phyloP scores from a whole-genome alignment of 2,329 filamentous ascomycete genomes.

The Emergomyces africanus region DNA sequence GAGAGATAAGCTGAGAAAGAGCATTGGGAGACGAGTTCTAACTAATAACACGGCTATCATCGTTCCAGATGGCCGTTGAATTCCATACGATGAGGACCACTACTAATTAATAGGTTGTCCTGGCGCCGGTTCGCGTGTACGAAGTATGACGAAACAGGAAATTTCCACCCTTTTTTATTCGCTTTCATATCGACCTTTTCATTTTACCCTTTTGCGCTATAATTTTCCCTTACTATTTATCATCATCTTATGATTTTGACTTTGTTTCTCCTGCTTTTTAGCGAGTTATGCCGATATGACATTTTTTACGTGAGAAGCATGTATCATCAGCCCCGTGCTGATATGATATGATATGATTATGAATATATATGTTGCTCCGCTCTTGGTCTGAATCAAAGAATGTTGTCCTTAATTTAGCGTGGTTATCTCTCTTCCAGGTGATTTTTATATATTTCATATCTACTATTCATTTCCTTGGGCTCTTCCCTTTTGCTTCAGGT shows the following conservation, averaged over 20 bases:
- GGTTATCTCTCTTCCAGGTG: neutral
- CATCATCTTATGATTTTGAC: neutral
- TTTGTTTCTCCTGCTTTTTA: neutral
- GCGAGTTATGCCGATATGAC: neutral
- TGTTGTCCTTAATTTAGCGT: neutral
- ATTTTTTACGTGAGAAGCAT: neutral
- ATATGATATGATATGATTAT: conserved; percentile 1
- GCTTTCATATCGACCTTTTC: neutral
- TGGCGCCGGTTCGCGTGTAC: neutral
- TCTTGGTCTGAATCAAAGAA: neutral
- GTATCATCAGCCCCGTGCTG: neutral
- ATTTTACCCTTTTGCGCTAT: neutral
- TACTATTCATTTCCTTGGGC: neutral
- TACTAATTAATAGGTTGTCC: neutral
- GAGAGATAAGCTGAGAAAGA: conserved; percentile 40
- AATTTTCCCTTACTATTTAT: neutral
- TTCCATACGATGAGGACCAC: neutral
- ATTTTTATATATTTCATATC: neutral
- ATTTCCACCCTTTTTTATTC: neutral
- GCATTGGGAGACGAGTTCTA: conserved; percentile 37
- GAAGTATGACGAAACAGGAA: neutral
- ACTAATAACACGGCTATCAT: conserved; percentile 16
- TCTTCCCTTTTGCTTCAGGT: neutral
- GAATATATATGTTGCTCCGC: neutral
- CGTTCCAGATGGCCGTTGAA: conserved; percentile 8